Percentiles rank a stretch among this genome's conserved stretches.
phyloP scores from a whole-genome alignment of 139 green algal species.

The Chlamydomonas schloesseri region DNA sequence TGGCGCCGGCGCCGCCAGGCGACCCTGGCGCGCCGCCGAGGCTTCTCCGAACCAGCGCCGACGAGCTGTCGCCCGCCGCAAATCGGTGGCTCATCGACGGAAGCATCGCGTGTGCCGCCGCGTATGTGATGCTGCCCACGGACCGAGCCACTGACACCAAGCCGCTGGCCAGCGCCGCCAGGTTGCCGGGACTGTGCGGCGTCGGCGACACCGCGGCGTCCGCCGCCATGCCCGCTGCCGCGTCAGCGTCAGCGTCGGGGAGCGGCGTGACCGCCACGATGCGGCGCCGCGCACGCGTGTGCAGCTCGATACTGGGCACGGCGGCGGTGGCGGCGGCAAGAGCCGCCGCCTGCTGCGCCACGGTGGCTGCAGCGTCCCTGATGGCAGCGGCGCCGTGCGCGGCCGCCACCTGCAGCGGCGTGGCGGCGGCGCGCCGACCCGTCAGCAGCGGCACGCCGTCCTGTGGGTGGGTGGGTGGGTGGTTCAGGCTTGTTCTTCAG shows the following conservation, averaged over 20 bases:
- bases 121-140: too few species aligned
- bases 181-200: background rate
- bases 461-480: too few species aligned
- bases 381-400: background rate
- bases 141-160: too few species aligned
- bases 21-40: too few species aligned
- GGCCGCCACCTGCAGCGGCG: constrained; percentile 1
- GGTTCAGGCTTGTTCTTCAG: too few species aligned
- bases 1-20: too few species aligned
- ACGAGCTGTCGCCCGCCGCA: too few species aligned
- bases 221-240: background rate
- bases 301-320: background rate
- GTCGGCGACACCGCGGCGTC: background rate
- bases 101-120: too few species aligned
- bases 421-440: background rate
- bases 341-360: constrained; percentile 13
- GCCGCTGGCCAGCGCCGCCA: too few species aligned
- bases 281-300: background rate
- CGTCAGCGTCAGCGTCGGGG: background rate
- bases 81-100: too few species aligned
- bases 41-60: too few species aligned
- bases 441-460: background rate
- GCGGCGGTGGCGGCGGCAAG: background rate
- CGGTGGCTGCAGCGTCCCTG: background rate
- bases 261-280: background rate